Evolutionary conservation across 1,139 yeast species (phyloP).

Genomic region (Kluyveromyces sp.): DNA sequence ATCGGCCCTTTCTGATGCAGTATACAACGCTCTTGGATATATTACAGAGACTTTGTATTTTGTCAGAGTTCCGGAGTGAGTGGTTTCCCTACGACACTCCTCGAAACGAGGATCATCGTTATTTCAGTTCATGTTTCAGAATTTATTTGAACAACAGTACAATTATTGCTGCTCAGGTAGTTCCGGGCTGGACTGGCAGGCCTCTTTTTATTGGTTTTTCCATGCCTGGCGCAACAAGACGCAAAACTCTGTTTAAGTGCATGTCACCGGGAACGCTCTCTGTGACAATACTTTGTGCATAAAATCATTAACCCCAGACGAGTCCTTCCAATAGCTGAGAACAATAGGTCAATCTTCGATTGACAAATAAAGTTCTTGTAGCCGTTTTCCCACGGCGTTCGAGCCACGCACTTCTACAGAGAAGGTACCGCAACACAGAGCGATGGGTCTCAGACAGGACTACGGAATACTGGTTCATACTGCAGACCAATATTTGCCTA

Average conservation of each 20-base stretch:
- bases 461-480: background rate
- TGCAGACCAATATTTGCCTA: conserved; percentile 4
- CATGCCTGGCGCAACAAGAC: background rate
- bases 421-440: background rate
- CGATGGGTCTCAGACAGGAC: background rate
- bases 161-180: too few species aligned
- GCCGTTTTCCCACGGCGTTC: too few species aligned
- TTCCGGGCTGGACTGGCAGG: background rate
- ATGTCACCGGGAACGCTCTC: background rate
- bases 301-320: conserved; percentile 4
- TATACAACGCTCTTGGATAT: background rate
- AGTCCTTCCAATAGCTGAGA: background rate
- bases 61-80: background rate
- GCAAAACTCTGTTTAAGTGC: background rate
- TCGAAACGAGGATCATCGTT: too few species aligned
- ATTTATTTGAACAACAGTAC: too few species aligned
- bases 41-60: background rate
- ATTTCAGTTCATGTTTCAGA: too few species aligned
- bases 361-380: too few species aligned
- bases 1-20: conserved; percentile 3
- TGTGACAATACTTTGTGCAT: background rate
- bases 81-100: background rate
- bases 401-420: background rate
- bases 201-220: conserved; percentile 9
- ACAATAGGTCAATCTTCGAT: too few species aligned